These are phyloP conservation scores for Staphylotrichum longicolle DNA, from an alignment of 495 filamentous ascomycete genomes.

Conservation along the genomic window DNA sequence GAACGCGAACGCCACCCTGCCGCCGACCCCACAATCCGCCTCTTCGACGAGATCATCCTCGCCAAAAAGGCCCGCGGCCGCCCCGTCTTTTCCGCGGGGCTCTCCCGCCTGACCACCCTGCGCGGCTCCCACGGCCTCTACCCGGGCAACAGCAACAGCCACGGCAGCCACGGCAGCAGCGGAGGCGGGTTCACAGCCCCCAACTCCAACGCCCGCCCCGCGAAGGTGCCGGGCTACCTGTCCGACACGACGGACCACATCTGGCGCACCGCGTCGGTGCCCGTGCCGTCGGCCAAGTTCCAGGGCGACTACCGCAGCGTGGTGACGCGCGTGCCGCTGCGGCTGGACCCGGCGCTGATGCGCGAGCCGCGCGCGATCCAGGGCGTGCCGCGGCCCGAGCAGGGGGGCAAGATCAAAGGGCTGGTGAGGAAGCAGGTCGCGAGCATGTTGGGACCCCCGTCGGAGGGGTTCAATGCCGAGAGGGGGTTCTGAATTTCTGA, in stretches of 20 bases:
- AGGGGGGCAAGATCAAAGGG: conserved; percentile 57
- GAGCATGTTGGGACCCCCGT: conserved; percentile 55
- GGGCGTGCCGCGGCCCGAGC: conserved; percentile 66
- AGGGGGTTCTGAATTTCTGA: conserved; percentile 15
- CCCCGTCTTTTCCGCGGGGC: conserved; percentile 47
- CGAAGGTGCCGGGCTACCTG: conserved; percentile 66
- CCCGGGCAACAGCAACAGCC: conserved; percentile 29
- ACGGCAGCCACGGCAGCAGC: conserved; percentile 5
- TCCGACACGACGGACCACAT: conserved; percentile 85
- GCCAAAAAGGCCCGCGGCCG: conserved; percentile 87
- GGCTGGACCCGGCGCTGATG: conserved; percentile 83
- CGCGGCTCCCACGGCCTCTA: conserved; percentile 44
- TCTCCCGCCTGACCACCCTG: conserved; percentile 54
- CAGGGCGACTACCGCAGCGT: conserved; percentile 61
- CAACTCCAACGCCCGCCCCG: background rate
- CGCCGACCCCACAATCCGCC: conserved; percentile 63
- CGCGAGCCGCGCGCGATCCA: conserved; percentile 78
- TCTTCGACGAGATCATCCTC: conserved; percentile 95
- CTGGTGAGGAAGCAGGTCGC: conserved; percentile 68
- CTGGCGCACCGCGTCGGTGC: conserved; percentile 86
- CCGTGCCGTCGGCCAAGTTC: conserved; percentile 68
- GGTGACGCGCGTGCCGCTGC: conserved; percentile 66
- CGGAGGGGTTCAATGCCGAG: conserved; percentile 17
- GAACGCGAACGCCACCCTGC: conserved; percentile 70
- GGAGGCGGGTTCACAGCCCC: conserved; percentile 28